Evolutionary conservation across 768 basidiomycete genomes (phyloP).

Genomic region (Boletellus emodensis): DNA sequence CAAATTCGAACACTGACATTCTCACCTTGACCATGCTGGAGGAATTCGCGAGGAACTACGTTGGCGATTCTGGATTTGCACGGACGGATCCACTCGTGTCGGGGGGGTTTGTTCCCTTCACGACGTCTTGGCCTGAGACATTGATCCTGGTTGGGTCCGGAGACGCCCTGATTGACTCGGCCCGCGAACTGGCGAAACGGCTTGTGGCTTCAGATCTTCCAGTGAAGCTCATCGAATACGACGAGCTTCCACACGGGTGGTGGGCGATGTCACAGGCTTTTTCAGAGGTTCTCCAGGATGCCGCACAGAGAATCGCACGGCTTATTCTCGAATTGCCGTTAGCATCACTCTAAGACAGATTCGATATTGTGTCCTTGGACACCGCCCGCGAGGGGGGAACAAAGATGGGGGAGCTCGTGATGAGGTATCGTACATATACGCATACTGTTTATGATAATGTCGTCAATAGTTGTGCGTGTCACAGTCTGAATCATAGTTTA

Average conservation of each 20-base stretch:
- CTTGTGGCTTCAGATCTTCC: background rate
- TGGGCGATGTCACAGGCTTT: slow-evolving; percentile 19
- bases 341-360: background rate
- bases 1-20: background rate
- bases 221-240: slow-evolving; percentile 26
- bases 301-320: slow-evolving; percentile 6
- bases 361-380: no score
- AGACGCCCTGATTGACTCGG: slow-evolving; percentile 12
- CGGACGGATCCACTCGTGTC: slow-evolving; percentile 18
- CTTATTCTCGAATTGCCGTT: slow-evolving; percentile 2
- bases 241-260: slow-evolving; percentile 20
- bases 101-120: slow-evolving; percentile 12
- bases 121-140: slow-evolving; percentile 19
- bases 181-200: slow-evolving; percentile 7
- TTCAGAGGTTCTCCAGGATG: slow-evolving; percentile 8
- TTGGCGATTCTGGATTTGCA: slow-evolving; percentile 8
- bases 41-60: background rate
- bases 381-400: no score
- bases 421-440: background rate
- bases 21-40: background rate
- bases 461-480: no score
- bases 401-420: no score
- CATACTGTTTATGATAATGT: no score
- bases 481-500: no score
- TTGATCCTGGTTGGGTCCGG: slow-evolving; percentile 18